A percentile compares a stretch with the other conserved stretches of the same genome.
Evolutionary conservation across 768 basidiomycete genomes (phyloP).

Genomic region (Psilocybe subaeruginosa): DNA sequence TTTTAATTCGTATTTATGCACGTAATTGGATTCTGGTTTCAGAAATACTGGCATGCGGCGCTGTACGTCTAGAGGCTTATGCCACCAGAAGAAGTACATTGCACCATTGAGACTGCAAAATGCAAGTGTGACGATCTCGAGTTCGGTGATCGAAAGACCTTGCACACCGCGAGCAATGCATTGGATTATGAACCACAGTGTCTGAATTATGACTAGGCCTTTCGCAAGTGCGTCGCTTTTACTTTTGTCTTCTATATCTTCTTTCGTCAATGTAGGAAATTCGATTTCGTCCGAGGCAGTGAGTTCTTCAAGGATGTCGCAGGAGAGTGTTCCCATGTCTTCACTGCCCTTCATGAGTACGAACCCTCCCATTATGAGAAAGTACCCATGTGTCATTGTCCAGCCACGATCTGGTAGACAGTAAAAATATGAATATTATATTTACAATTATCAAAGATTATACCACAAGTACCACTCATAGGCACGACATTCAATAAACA

Average conservation of each 20-base stretch:
- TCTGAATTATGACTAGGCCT: not conserved
- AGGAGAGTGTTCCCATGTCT: not conserved
- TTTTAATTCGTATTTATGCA: not conserved
- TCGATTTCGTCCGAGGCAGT: conserved; percentile 8
- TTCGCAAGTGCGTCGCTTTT: conserved; percentile 30
- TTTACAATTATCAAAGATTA: no score
- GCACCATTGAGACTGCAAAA: not conserved
- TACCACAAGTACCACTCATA: not conserved
- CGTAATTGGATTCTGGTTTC: not conserved
- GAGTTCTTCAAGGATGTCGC: conserved; percentile 8
- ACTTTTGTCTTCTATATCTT: conserved; percentile 22
- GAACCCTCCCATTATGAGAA: conserved; percentile 21
- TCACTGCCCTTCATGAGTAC: conserved; percentile 23
- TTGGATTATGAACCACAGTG: conserved; percentile 1
- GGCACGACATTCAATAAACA: not conserved
- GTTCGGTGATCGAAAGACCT: not conserved
- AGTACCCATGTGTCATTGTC: conserved; percentile 13
- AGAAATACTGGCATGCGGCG: not conserved
- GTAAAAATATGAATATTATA: no score
- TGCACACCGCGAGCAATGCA: not conserved
- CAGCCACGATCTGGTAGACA: conserved; percentile 1
- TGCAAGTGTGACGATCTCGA: not conserved
- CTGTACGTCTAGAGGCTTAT: not conserved
- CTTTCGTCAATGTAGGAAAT: conserved; percentile 15
- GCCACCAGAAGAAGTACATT: conserved; percentile 1